Evolutionary conservation across 2,329 filamentous ascomycete genomes (phyloP).

Genomic region (Phoma sp.): DNA sequence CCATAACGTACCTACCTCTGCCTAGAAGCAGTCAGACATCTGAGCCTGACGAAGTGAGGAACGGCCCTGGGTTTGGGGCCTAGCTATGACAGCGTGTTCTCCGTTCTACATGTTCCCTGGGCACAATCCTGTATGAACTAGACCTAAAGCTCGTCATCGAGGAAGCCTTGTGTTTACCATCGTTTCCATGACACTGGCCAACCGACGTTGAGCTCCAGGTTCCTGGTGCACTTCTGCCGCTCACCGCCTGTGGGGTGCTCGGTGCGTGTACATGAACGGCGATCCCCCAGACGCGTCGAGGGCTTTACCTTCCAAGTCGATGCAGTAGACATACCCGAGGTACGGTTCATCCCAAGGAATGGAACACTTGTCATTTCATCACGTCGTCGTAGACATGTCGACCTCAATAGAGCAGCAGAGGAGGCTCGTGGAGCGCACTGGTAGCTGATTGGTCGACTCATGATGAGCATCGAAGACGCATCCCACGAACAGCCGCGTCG

Average conservation of each 20-base stretch:
- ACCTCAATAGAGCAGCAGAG: conserved; percentile 27
- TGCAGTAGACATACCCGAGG: conserved; percentile 14
- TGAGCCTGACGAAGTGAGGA: neutral
- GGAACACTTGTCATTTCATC: conserved; percentile 17
- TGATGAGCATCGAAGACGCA: conserved; percentile 22
- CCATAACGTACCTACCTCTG: neutral
- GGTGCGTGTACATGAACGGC: conserved; percentile 14
- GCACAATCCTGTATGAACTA: neutral
- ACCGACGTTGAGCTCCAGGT: conserved; percentile 5
- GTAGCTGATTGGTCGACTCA: conserved; percentile 34
- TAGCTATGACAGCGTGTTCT: too few relatives aligned
- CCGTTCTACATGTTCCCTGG: neutral
- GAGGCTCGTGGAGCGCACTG: conserved; percentile 36
- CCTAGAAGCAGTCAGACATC: neutral
- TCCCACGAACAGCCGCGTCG: conserved; percentile 30
- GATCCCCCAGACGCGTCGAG: conserved; percentile 7
- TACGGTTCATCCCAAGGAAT: conserved; percentile 7
- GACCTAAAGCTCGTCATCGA: neutral
- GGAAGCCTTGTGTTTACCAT: neutral
- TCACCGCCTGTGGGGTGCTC: conserved; percentile 17
- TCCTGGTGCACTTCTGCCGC: conserved; percentile 10
- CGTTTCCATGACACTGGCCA: conserved; percentile 5
- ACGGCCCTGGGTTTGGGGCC: too few relatives aligned
- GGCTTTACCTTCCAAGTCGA: neutral
- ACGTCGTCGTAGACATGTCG: conserved; percentile 28